Conservation (phyloP, 2,329 filamentous ascomycete species). For the Lecanosticta acicola region DNA sequence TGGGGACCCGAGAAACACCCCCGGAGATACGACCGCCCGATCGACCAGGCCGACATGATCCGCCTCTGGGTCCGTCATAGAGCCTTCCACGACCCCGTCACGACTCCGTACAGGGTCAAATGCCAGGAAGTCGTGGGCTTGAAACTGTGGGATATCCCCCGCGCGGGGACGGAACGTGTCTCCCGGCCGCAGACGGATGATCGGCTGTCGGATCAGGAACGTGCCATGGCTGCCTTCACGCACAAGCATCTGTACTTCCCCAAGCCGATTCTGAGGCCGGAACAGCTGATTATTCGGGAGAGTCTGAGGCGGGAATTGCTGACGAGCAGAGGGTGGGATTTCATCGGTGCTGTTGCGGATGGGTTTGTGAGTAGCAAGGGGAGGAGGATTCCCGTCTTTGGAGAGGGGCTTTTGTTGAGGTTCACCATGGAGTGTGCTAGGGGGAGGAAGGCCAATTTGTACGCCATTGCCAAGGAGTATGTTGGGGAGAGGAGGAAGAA, state of each 20-base stretch:
- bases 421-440: not conserved
- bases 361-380: conserved; percentile 4
- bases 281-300: conserved; percentile 53
- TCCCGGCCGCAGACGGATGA: conserved; percentile 7
- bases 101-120: conserved; percentile 21
- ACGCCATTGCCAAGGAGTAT: conserved; percentile 3
- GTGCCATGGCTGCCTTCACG: not conserved
- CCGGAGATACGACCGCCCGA: too few species aligned
- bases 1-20: conserved; percentile 41
- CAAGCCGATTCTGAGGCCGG: conserved; percentile 10
- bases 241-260: conserved; percentile 2
- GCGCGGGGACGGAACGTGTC: conserved; percentile 10
- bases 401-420: not conserved
- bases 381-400: conserved; percentile 2
- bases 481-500: conserved; percentile 2
- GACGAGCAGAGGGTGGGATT: conserved; percentile 49
- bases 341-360: not conserved
- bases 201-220: conserved; percentile 2
- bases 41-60: conserved; percentile 50
- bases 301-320: conserved; percentile 47
- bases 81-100: conserved; percentile 32
- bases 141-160: conserved; percentile 27
- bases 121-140: conserved; percentile 47
- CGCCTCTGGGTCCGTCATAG: conserved; percentile 55
- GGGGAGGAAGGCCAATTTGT: not conserved